Base-by-base conservation (phyloP, 1,139 yeast genomes). In the Taphrina populina region DNA sequence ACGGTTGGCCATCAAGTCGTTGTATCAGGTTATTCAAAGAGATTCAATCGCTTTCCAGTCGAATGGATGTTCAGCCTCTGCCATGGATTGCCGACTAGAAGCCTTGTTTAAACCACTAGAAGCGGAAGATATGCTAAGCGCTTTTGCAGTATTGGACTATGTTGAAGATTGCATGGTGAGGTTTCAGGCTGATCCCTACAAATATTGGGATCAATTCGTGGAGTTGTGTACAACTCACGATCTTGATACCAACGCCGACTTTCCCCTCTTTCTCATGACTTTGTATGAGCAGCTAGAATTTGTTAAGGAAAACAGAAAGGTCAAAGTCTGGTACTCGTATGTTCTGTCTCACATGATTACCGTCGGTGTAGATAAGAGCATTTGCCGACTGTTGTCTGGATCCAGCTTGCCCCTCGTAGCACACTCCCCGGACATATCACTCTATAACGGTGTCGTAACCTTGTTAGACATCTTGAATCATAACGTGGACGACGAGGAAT, bases 181-280 rank as follows among this genome's bases (percentile, higher is more conserved):
- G 4, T 49, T 49, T 24, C 54, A 49, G 21, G 54, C 54, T 15
- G 11, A 45, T 10, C 54, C 54, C 6, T 39, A 49, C 32, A 40
- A 41, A n/a, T 49, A 49, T 17, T 39, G 39, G 33, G 45, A 37
- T 30, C 29, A 20, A n/a, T 15, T 36, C 4, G 32, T 19, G 4
- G 53, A 24, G n/a, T 6, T 40, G 10, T 26, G 45, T 24, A 19
- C 23, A 3, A 10, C 7, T 15, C 34, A 40, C 33, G 34, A 13
- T 4, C 20, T 20, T 11, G 19, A 19, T n/a, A 13, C 29, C 30
- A 24, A 34, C 13, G 33, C 26, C 13, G 32, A 29, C 8, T 7
- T 36, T 27, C 35, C 44, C n/a, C 7, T 24, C 24, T 27, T 49
- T 10, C 17, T 49, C 19, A 11, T 37, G 20, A 23, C 39, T 11